A percentile compares a stretch with the other conserved stretches of the same genome.
These are phyloP conservation scores for Ensete glaucum DNA, from an alignment of 176 grass and related monocot genomes.

Conservation along the genomic window DNA sequence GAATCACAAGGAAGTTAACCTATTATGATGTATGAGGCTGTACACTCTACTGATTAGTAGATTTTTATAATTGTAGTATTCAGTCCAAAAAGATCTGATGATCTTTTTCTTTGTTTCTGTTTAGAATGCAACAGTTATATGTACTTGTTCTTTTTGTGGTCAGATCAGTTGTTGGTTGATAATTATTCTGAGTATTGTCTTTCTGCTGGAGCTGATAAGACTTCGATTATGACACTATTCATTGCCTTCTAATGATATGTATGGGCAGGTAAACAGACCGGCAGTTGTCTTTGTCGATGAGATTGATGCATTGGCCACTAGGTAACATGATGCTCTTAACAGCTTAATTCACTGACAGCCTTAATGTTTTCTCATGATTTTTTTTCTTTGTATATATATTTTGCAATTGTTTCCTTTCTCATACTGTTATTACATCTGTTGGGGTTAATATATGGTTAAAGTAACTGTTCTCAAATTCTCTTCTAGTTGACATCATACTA, in stretches of 20 bases:
- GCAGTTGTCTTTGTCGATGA: conserved; percentile 31
- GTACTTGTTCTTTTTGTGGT: not conserved
- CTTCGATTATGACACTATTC: not conserved
- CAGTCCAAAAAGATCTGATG: not conserved
- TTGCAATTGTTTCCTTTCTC: not conserved
- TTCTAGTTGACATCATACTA: not conserved
- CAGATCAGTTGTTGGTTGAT: not conserved
- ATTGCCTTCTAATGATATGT: not conserved
- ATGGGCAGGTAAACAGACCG: conserved; percentile 25
- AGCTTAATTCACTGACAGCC: not conserved
- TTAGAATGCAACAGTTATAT: not conserved
- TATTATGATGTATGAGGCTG: no score
- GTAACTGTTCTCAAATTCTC: not conserved
- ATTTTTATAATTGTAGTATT: not conserved
- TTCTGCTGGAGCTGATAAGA: not conserved
- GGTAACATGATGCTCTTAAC: conserved; percentile 11
- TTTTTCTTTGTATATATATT: not conserved
- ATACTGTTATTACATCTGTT: not conserved
- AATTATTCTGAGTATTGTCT: not conserved
- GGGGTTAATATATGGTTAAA: no score
- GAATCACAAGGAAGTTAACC: no score
- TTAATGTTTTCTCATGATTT: not conserved
- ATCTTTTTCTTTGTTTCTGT: not conserved
- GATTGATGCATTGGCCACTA: conserved; percentile 29
- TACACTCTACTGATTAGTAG: not conserved